Evolutionary conservation across 306 rosid genomes (phyloP).

Genomic region (Cucurbita pepo): DNA sequence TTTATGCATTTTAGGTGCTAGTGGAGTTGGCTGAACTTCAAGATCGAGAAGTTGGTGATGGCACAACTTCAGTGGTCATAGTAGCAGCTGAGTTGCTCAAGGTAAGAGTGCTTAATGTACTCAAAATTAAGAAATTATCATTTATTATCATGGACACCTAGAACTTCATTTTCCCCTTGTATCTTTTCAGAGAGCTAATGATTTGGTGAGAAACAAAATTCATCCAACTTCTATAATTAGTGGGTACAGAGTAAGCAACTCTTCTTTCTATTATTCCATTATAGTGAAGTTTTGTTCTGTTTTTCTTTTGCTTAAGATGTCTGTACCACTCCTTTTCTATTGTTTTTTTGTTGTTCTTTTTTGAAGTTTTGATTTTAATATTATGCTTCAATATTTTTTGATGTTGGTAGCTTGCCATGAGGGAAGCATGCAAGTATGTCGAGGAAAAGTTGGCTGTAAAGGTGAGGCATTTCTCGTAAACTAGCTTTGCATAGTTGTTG

Average conservation of each 20-base stretch:
- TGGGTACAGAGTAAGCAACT: conserved; percentile 59
- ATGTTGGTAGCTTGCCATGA: conserved; percentile 75
- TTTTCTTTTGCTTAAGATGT: neutral
- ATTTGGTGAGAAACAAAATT: conserved; percentile 83
- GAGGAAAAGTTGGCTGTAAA: conserved; percentile 72
- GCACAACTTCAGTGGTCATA: conserved; percentile 90
- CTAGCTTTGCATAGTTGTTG: neutral
- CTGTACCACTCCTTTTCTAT: neutral
- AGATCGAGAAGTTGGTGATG: conserved; percentile 94
- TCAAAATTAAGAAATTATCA: neutral
- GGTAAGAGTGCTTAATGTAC: conserved; percentile 17
- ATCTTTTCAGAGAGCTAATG: conserved; percentile 74
- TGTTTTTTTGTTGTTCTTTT: neutral
- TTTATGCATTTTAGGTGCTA: conserved; percentile 37
- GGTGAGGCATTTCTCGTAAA: conserved; percentile 21
- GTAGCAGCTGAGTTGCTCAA: conserved; percentile 91
- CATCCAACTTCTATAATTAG: conserved; percentile 97
- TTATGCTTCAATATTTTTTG: neutral
- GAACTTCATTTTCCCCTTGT: neutral
- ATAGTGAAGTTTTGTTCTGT: neutral
- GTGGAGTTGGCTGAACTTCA: conserved; percentile 96
- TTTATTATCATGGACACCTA: neutral
- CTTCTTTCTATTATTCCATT: neutral
- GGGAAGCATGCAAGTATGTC: conserved; percentile 88
- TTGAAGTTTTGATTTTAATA: neutral